phyloP scores from a whole-genome alignment of 2,329 filamentous ascomycete genomes.

The Colletotrichum abscissum region DNA sequence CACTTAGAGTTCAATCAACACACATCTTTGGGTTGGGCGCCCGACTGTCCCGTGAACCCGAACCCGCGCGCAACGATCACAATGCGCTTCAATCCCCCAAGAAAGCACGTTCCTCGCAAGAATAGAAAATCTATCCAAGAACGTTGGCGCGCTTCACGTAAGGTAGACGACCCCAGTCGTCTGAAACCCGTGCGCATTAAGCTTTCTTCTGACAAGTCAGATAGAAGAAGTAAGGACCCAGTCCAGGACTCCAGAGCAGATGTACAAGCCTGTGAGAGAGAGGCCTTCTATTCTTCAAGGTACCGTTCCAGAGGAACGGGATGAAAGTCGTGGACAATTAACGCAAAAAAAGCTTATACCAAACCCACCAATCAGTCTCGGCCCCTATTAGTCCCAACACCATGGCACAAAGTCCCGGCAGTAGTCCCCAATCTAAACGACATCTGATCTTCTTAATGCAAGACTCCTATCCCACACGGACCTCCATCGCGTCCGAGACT shows the following conservation, averaged over 20 bases:
- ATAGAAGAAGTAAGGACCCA: too few species aligned
- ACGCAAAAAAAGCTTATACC: background rate
- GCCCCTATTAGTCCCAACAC: background rate
- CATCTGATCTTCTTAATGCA: conserved; percentile 4
- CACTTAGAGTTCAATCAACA: background rate
- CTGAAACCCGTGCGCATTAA: conserved; percentile 1
- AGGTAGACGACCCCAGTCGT: background rate
- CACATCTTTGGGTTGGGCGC: background rate
- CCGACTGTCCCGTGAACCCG: background rate
- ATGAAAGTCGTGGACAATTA: background rate
- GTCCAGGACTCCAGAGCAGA: too few species aligned
- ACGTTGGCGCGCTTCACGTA: conserved; percentile 25
- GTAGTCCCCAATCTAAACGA: background rate
- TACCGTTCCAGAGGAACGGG: background rate
- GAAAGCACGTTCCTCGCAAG: background rate
- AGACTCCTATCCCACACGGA: background rate
- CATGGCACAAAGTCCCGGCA: background rate
- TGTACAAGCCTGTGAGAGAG: too few species aligned
- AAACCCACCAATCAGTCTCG: background rate
- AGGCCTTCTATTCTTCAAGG: background rate
- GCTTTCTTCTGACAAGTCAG: background rate
- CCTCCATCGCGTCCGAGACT: background rate
- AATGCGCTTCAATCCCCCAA: background rate
- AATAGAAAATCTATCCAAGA: conserved; percentile 12
- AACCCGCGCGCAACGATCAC: background rate